phyloP scores from a whole-genome alignment of 169 alveolate species.

The Cryptosporidium felis region DNA sequence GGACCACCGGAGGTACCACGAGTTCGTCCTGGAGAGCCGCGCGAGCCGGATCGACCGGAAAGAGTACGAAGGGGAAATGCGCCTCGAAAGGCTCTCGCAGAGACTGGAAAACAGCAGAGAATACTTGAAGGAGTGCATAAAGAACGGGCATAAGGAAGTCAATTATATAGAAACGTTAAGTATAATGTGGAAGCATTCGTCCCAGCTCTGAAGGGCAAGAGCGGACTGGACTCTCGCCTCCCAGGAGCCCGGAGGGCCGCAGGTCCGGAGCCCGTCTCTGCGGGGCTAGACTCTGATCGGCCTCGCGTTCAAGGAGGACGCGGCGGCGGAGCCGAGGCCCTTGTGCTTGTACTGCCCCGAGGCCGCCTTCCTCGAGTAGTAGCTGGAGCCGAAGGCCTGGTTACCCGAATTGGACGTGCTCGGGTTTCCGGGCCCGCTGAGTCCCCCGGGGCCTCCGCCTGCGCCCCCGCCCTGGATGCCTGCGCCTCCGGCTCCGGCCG shows the following conservation, averaged over 20 bases:
- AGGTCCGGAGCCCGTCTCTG: neutral
- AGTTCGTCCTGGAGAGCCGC: neutral
- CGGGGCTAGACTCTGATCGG: conserved; percentile 22
- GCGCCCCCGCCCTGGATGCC: neutral
- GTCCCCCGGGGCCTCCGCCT: neutral
- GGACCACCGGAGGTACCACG: neutral
- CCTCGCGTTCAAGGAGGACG: conserved; percentile 1
- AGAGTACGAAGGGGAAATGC: neutral
- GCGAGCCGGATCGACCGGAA: neutral
- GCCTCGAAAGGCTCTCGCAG: conserved; percentile 4
- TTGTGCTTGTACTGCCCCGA: conserved; percentile 25
- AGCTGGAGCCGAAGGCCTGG: neutral
- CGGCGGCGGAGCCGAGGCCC: neutral
- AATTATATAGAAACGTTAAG: conserved; percentile 19
- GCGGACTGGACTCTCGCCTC: too few relatives aligned
- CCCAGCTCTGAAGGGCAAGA: too few relatives aligned
- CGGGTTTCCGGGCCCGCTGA: neutral
- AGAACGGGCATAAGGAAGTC: neutral
- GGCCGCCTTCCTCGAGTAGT: conserved; percentile 22
- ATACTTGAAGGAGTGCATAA: conserved; percentile 28
- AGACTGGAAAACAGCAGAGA: conserved; percentile 12
- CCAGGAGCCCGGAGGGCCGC: too few relatives aligned
- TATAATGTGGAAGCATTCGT: conserved; percentile 51
- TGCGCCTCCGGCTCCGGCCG: conserved; percentile 12
- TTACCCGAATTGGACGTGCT: neutral